These are phyloP conservation scores for Aspergillus aculeatus DNA, from an alignment of 2,329 filamentous ascomycete species.

Conservation along the genomic window DNA sequence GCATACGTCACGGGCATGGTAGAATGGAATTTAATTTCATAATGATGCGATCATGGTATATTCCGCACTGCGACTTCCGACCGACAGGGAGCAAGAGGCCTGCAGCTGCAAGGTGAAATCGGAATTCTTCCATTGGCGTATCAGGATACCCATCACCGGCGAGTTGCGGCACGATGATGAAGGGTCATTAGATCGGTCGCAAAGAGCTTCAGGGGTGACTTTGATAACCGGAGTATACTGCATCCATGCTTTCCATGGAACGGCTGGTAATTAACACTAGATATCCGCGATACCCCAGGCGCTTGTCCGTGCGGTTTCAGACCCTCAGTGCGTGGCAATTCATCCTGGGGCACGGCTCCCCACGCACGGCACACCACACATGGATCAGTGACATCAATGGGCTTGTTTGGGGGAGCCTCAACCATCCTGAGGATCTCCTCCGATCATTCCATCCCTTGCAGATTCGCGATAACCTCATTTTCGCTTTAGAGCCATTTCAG, in stretches of 20 bases:
- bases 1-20: conserved; percentile 5
- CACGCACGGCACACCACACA: background rate
- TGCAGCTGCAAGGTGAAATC: conserved; percentile 11
- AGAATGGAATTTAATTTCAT: background rate
- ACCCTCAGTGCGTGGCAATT: conserved; percentile 1
- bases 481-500: background rate
- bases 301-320: background rate
- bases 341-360: background rate
- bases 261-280: conserved; percentile 2
- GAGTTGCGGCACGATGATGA: conserved; percentile 1
- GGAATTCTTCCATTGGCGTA: conserved; percentile 6
- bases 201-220: background rate
- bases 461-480: background rate
- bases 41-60: background rate
- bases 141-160: background rate
- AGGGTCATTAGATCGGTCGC: background rate
- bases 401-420: background rate
- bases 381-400: background rate
- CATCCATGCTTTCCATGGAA: background rate
- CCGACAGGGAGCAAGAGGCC: conserved; percentile 11
- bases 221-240: conserved; percentile 2
- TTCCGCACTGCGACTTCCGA: conserved; percentile 1
- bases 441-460: background rate
- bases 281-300: background rate
- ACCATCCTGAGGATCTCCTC: background rate